Percentiles rank a stretch among this genome's conserved stretches.
Conservation (phyloP, 2,329 filamentous ascomycete genomes). For the Epichloe uncinata region DNA sequence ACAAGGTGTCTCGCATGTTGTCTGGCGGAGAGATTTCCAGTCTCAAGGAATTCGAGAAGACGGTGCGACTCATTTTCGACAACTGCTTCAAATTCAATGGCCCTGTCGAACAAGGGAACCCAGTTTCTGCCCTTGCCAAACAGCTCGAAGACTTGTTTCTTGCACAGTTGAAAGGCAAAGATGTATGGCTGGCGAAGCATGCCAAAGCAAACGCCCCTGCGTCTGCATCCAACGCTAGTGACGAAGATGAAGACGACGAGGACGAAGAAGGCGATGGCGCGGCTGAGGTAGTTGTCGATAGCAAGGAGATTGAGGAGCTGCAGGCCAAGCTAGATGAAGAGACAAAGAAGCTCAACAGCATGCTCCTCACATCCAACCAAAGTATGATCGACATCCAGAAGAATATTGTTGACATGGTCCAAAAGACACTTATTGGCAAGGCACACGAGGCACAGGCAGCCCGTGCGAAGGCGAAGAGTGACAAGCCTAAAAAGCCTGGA, state of each 20-base stretch:
- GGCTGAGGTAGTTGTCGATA: slow-evolving; percentile 28
- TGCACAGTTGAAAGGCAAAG: slow-evolving; percentile 62
- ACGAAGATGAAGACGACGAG: slow-evolving; percentile 60
- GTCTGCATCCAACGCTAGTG: slow-evolving; percentile 49
- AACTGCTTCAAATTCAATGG: slow-evolving; percentile 91
- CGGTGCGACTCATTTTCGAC: slow-evolving; percentile 68
- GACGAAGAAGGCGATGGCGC: slow-evolving; percentile 38
- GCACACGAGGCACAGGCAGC: slow-evolving; percentile 46
- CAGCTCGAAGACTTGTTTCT: slow-evolving; percentile 65
- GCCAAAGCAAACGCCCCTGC: slow-evolving; percentile 42
- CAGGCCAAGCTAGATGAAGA: slow-evolving; percentile 41
- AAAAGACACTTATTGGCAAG: slow-evolving; percentile 61
- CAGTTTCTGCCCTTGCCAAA: slow-evolving; percentile 59
- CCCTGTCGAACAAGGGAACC: slow-evolving; percentile 42
- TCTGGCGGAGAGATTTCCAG: slow-evolving; percentile 66
- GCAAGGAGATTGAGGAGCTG: slow-evolving; percentile 36
- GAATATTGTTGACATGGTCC: slow-evolving; percentile 49
- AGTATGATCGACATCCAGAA: slow-evolving; percentile 43
- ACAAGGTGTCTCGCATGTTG: slow-evolving; percentile 68
- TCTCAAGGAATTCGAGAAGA: slow-evolving; percentile 73
- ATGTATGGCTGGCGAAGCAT: slow-evolving; percentile 67
- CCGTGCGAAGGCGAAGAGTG: slow-evolving; percentile 33
- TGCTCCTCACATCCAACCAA: slow-evolving; percentile 38
- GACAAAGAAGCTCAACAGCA: slow-evolving; percentile 41
- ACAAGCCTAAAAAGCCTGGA: slow-evolving; percentile 47